phyloP scores from a whole-genome alignment of 1,139 yeast genomes.

The Suhomyces wounanorum region DNA sequence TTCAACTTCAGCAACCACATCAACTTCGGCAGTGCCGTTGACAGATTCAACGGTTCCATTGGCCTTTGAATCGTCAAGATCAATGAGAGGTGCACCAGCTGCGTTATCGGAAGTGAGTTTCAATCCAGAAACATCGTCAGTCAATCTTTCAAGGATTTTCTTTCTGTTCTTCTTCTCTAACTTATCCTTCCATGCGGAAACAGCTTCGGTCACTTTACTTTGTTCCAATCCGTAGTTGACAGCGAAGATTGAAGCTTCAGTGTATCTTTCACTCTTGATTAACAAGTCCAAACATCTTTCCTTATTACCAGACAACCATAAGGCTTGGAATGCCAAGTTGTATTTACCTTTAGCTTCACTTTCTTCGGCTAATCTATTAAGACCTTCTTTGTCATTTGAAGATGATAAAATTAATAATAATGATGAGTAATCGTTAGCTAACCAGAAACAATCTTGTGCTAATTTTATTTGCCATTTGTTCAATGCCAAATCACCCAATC shows the following conservation, averaged over 20 bases:
- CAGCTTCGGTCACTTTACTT: conserved; percentile 43
- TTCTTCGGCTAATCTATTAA: conserved; percentile 59
- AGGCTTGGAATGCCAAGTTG: conserved; percentile 89
- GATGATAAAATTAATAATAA: conserved; percentile 82
- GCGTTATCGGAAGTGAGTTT: conserved; percentile 16
- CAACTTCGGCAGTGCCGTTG: conserved; percentile 13
- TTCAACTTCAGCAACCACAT: conserved; percentile 14
- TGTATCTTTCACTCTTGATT: conserved; percentile 64
- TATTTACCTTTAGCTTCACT: conserved; percentile 76
- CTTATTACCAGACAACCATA: conserved; percentile 82
- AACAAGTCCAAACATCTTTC: conserved; percentile 66
- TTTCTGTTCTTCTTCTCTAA: conserved; percentile 54
- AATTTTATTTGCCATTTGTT: conserved; percentile 74
- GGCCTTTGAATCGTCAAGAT: conserved; percentile 20
- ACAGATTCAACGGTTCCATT: conserved; percentile 20
- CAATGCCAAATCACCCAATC: conserved; percentile 86
- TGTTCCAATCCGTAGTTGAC: conserved; percentile 67
- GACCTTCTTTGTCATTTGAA: conserved; percentile 64
- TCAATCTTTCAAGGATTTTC: conserved; percentile 62
- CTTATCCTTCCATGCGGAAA: conserved; percentile 66
- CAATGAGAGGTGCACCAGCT: conserved; percentile 31
- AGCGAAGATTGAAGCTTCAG: conserved; percentile 87
- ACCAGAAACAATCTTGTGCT: conserved; percentile 79
- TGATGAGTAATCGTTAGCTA: conserved; percentile 82
- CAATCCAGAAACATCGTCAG: conserved; percentile 37